Percentiles rank a stretch among this genome's conserved stretches.
These are phyloP conservation scores for Onygenales sp. DNA, from an alignment of 2,329 filamentous ascomycete species.

Conservation along the genomic window DNA sequence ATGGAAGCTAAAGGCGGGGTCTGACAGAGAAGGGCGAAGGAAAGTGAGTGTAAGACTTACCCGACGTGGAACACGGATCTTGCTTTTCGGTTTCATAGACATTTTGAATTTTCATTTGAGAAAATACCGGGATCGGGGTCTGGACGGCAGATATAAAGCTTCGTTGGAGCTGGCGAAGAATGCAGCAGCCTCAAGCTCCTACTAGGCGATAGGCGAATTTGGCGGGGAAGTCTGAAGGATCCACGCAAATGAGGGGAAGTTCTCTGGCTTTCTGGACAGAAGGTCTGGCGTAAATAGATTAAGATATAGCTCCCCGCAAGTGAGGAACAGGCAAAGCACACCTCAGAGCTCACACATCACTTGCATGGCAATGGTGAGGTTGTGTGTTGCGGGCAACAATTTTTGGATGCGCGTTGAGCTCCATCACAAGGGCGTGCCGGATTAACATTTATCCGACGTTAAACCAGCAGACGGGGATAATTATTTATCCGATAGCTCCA, in stretches of 20 bases:
- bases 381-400: neutral
- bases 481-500: neutral
- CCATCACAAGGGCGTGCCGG: neutral
- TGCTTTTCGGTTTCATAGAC: constrained; percentile 47
- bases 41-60: constrained; percentile 38
- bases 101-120: neutral
- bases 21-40: constrained; percentile 3
- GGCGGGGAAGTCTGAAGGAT: neutral
- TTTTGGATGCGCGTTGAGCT: neutral
- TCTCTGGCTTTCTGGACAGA: neutral
- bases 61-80: constrained; percentile 58
- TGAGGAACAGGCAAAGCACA: too few relatives aligned
- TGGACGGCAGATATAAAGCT: neutral
- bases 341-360: neutral
- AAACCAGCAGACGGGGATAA: neutral
- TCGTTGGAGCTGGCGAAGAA: neutral
- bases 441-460: neutral
- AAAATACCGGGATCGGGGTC: neutral
- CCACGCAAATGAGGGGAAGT: neutral
- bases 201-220: neutral
- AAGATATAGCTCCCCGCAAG: too few relatives aligned
- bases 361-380: neutral
- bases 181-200: neutral
- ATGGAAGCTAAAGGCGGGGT: neutral
- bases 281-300: too few relatives aligned